Conservation (phyloP, 345 rosid genomes). For the Erysimum cheiranthoides region DNA sequence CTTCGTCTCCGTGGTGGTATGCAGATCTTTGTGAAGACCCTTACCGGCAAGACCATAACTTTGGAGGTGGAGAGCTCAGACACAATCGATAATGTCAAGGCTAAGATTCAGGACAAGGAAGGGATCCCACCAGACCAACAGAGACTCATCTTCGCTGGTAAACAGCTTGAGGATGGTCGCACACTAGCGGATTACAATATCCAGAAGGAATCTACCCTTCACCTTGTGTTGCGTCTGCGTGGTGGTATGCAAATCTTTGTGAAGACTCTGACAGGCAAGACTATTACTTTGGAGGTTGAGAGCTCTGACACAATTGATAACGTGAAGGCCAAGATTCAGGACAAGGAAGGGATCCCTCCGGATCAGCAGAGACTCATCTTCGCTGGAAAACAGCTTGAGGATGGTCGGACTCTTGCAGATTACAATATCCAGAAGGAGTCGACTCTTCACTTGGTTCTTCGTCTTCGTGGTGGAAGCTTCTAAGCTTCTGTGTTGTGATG, state of each 20-base stretch:
- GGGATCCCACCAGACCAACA: slow-evolving; percentile 42
- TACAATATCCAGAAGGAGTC: slow-evolving; percentile 42
- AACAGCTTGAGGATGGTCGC: slow-evolving; percentile 35
- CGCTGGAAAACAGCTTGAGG: slow-evolving; percentile 36
- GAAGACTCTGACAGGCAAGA: slow-evolving; percentile 33
- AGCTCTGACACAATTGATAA: slow-evolving; percentile 36
- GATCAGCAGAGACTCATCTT: slow-evolving; percentile 33
- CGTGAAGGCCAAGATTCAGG: slow-evolving; percentile 35
- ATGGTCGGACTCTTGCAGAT: slow-evolving; percentile 32
- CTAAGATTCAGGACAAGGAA: slow-evolving; percentile 38
- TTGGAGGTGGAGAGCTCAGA: slow-evolving; percentile 37
- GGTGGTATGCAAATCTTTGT: slow-evolving; percentile 42
- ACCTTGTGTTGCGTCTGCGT: slow-evolving; percentile 31
- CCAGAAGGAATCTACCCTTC: slow-evolving; percentile 36
- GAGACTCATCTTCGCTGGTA: slow-evolving; percentile 42
- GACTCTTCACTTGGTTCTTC: slow-evolving; percentile 38
- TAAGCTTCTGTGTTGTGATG: slow-evolving; percentile 11
- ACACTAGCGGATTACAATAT: slow-evolving; percentile 34
- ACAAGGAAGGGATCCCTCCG: slow-evolving; percentile 43
- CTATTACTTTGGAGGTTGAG: slow-evolving; percentile 37
- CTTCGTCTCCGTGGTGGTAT: slow-evolving; percentile 49
- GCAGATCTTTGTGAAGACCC: slow-evolving; percentile 34
- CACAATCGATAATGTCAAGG: slow-evolving; percentile 30
- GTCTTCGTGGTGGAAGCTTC: slow-evolving; percentile 44
- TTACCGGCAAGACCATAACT: slow-evolving; percentile 23